Base-by-base conservation (phyloP, 768 basidiomycete species). In the Daedalea quercina region DNA sequence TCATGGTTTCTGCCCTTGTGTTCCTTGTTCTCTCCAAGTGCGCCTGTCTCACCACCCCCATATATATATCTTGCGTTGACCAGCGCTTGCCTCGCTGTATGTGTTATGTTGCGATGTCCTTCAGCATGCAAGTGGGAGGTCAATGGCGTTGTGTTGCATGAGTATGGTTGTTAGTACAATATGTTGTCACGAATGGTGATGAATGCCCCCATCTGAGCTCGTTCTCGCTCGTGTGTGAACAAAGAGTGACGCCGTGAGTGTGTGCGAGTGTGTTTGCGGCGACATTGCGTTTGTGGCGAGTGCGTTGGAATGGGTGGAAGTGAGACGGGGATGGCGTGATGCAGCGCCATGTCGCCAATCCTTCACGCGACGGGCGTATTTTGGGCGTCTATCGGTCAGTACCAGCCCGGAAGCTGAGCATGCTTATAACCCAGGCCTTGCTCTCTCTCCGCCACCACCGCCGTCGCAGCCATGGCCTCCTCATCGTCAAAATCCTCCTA, bases 31-130 rank as follows among this genome's bases (percentile, higher is more conserved):
- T 34, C 31, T 20, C 44, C 50, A 44, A 47, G 35, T 31, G 41
- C 37, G 37, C 50, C 41, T 44, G 50, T 48, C 31, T 23, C 43
- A 24, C 51, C 54, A 63, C 58, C 54, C n/a, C 62, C 63, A 57
- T 73, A 69, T 73, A 69, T 73, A 70, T 73, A 71, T 77, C 70
- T 76, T 76, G 73, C 73, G 72, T 72, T 67, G 65, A 70, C 56
- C 58, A 53, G 62, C 56, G 55, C 51, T 31, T 51, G 46, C 52
- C 34, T 40, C 22, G 33, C 44, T 46, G 44, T 53, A 53, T 53
- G 28, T 28, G 52, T 40, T 43, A 47, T 47, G 25, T 28, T 8
- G 3, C 28, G 45, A n/a, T 24, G 17, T 25, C 22, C 25, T 47
- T 25, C 26, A 9, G 6, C 45, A 26, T 25, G 17, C 45, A 31